Conservation (phyloP, 2,329 filamentous ascomycete genomes). For the Pseudogymnoascus sp. region DNA sequence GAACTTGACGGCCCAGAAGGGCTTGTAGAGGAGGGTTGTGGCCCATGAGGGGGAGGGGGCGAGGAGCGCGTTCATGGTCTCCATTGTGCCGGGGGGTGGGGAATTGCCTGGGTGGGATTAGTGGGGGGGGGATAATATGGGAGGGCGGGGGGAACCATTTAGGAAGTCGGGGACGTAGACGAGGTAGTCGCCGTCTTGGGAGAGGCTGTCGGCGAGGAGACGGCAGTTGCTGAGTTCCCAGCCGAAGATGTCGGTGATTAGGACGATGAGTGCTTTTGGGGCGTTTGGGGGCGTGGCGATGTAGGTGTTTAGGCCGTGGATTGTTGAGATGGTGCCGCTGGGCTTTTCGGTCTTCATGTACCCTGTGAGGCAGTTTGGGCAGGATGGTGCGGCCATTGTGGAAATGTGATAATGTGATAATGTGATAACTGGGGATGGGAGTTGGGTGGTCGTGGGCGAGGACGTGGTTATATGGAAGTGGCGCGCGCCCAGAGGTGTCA, state of each 20-base stretch:
- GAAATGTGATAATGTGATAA: constrained; percentile 20
- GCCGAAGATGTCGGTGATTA: constrained; percentile 41
- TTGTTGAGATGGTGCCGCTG: constrained; percentile 29
- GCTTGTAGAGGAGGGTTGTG: constrained; percentile 3
- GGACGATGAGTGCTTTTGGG: constrained; percentile 34
- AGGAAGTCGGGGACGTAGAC: constrained; percentile 42
- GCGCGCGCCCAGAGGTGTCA: not conserved
- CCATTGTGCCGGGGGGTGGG: not conserved
- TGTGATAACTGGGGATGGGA: constrained; percentile 21
- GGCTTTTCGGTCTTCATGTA: constrained; percentile 30
- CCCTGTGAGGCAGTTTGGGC: constrained; percentile 26
- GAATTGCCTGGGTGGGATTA: not conserved
- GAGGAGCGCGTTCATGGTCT: not conserved
- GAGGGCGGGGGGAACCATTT: constrained; percentile 26
- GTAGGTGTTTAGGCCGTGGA: constrained; percentile 36
- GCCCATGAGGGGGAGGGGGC: not conserved
- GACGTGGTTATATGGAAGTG: constrained; percentile 4
- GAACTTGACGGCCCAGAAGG: not conserved
- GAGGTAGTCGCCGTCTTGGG: constrained; percentile 31
- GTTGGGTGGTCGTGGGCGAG: constrained; percentile 3
- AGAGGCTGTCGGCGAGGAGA: constrained; percentile 38
- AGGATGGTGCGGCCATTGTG: constrained; percentile 4
- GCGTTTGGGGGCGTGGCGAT: constrained; percentile 27
- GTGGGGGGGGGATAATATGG: not conserved
- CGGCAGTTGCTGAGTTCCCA: constrained; percentile 38